Base-by-base conservation (phyloP, 2,329 filamentous ascomycete species). In the Neofusicoccum sp. region DNA sequence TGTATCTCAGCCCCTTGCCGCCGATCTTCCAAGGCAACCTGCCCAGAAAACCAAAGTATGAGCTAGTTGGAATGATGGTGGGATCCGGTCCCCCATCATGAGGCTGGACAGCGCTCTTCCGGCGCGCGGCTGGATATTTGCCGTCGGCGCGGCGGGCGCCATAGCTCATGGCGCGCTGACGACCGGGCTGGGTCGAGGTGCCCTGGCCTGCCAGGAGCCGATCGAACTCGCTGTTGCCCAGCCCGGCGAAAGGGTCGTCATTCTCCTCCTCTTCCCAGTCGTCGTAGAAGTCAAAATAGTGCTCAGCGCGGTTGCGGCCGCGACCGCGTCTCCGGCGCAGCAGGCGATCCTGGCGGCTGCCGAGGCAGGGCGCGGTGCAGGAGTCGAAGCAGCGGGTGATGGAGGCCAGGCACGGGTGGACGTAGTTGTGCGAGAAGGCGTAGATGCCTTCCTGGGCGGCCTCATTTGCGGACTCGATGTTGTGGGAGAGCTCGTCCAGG, bases 231-330 rank as follows among this genome's bases (percentile, higher is more conserved):
- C 96, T 93, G 68, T 85, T 78, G 43, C 89, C 88, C 91, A 92
- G 96, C 22, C 54, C 44, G 49, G 87, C 89, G 59, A 93, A 79
- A 52, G 94, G 76, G 0, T 88, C 84, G 43, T 87, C 84, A 37
- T 80, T 81, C 56, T 85, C 84, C 34, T 87, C 84, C 61, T 87
- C 84, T 65, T 97, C 92, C 94, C 94, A 98, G 77, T 97, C 94
- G 77, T 97, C 94, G 79, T 98, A 98, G 75, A 98, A 98, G 76
- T 97, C 94, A 74, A 98, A 98, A 71, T 87, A 93, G 70, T 90
- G 86, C 77, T 97, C 93, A 33, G 93, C 90, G 58, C 87, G 78
- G 2, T 86, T 87, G 65, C 81, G 75, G 62, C 79, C 77, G 28
- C 82, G 78, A 16, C 77, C 78, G 39, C 89, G 85, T 70, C 92